Evolutionary conservation across 345 rosid genomes (phyloP).

Genomic region (Fremontodendron californicum): DNA sequence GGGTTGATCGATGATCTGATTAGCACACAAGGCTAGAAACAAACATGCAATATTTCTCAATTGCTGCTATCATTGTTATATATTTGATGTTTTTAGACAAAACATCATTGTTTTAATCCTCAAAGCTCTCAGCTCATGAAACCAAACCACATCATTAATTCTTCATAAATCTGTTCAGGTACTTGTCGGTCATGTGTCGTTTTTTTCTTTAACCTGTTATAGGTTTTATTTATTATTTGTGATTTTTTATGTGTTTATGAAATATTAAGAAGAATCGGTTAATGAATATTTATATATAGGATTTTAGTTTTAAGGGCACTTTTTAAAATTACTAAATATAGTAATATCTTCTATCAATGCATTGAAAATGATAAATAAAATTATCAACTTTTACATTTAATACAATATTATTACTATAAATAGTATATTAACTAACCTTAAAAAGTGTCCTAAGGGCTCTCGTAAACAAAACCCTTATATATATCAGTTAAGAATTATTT

Average conservation of each 20-base stretch:
- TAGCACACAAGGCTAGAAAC: slow-evolving; percentile 40
- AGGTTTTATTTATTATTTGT: background rate
- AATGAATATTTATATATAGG: no score
- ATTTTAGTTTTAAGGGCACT: no score
- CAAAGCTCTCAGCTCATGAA: slow-evolving; percentile 30
- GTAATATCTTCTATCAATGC: no score
- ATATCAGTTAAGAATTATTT: no score
- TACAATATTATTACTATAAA: no score
- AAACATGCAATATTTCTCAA: no score
- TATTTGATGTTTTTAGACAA: slow-evolving; percentile 15
- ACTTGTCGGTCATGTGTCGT: slow-evolving; percentile 26
- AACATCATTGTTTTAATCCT: slow-evolving; percentile 21
- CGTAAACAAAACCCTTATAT: no score
- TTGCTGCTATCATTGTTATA: slow-evolving; percentile 25
- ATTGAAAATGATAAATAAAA: no score
- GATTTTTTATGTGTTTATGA: background rate
- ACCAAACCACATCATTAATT: slow-evolving; percentile 29
- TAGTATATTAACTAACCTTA: no score
- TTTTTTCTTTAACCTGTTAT: background rate
- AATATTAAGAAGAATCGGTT: background rate
- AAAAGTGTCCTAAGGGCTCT: no score
- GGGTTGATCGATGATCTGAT: slow-evolving; percentile 19
- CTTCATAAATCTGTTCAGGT: slow-evolving; percentile 24
- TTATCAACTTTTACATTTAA: no score
- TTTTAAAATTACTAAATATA: no score